These are phyloP conservation scores for Marasmius fiardii DNA, from an alignment of 1,284 basidiomycete genomes.

Conservation along the genomic window DNA sequence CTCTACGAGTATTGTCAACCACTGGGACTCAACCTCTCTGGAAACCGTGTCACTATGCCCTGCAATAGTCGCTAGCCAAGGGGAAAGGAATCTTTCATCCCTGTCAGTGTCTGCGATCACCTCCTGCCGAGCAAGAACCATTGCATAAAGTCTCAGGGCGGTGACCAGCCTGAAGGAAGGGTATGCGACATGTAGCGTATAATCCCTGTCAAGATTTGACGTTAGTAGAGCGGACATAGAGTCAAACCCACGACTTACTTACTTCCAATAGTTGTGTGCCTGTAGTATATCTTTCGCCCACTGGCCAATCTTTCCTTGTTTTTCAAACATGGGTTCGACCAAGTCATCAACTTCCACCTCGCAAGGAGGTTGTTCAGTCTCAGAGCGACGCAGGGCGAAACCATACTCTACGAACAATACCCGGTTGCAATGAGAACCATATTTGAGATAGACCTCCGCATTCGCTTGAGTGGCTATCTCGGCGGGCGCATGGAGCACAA, in stretches of 20 bases:
- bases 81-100: conserved; percentile 31
- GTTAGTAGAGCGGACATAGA: background rate
- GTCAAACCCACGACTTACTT: conserved; percentile 18
- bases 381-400: conserved; percentile 47
- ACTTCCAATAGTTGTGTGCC: conserved; percentile 77
- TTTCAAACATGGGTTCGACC: conserved; percentile 46
- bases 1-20: conserved; percentile 30
- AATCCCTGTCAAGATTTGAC: conserved; percentile 49
- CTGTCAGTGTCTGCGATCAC: conserved; percentile 17
- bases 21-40: conserved; percentile 34
- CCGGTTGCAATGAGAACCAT: conserved; percentile 73
- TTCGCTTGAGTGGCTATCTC: conserved; percentile 37
- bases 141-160: conserved; percentile 63
- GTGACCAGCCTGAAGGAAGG: conserved; percentile 76
- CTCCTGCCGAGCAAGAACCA: conserved; percentile 22
- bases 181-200: conserved; percentile 67
- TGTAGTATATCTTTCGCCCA: conserved; percentile 51
- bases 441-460: conserved; percentile 71
- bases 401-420: conserved; percentile 84
- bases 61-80: conserved; percentile 54
- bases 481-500: conserved; percentile 53
- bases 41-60: conserved; percentile 42
- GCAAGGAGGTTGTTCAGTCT: conserved; percentile 22
- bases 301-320: conserved; percentile 32
- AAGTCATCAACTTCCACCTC: conserved; percentile 65